Evolutionary conservation across 176 grass and related monocot species (phyloP), one percentile per base, ranked within the genome.

Genomic region (Thinopyrum elongatum): DNA sequence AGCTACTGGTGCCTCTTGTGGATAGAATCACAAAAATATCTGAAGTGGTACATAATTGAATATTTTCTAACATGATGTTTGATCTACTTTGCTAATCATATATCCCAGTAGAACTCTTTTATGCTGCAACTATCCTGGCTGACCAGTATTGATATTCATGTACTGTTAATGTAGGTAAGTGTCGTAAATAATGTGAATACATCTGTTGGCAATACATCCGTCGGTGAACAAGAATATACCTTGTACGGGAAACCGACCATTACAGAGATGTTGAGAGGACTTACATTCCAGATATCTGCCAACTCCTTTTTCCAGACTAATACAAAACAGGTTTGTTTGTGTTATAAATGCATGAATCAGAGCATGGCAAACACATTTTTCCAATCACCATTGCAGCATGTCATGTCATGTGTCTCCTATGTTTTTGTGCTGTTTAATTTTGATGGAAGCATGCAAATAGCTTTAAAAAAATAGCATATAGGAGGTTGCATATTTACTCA

Each of bases 231-330:
- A 88, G 97, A 99, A 82, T 93, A 99, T 85, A 96, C 86, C 41
- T 75, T 99, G 61, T 92, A 94, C 22, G 94, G 97, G 62, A 99
- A 96, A 82, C 85, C 97, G 29, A 88, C 85, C 77, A 96, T 99
- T 80, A 90, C 89, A 53, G 92, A 99, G 85, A 88, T 86, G 79
- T 87, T 99, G 86, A 96, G 97, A 91, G 97, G 94, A 85, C 94
- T 96, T 90, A 90, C 90, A 39, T 99, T 96, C 80, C 94, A 99
- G 79, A 96, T 96, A 88, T 99, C 97, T 26, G 94, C 97, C 80
- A 99, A 99, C 87, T 99, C 97, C 63, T 96, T 99, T 88, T 99
- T 99, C 86, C 97, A 99, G 71, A 99, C 97, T 76, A 96, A 99
- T 86, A 93, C 92, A 60, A 91, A 96, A 62, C 97, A 99, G 92